These are phyloP conservation scores for Plasmopara halstedii DNA, from an alignment of 352 stramenopile genomes.

Conservation along the genomic window DNA sequence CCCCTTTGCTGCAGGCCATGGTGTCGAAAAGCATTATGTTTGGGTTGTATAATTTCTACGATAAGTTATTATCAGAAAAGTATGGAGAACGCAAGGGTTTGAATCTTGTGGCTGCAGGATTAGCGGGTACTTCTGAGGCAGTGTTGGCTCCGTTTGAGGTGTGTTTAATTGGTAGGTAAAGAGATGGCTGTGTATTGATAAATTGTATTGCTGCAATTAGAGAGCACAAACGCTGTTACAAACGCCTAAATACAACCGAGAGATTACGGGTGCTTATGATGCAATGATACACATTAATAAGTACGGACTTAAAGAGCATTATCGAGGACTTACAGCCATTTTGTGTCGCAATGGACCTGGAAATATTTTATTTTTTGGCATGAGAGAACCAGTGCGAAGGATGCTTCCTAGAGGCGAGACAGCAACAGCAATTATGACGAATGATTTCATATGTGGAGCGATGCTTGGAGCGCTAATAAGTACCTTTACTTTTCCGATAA, in stretches of 20 bases:
- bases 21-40: constrained; percentile 89
- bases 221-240: constrained; percentile 81
- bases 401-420: constrained; percentile 48
- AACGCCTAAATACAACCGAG: constrained; percentile 79
- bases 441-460: constrained; percentile 81
- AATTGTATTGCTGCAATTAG: constrained; percentile 15
- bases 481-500: constrained; percentile 79
- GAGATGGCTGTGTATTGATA: neutral
- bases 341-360: constrained; percentile 76
- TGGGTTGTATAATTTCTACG: constrained; percentile 84
- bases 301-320: constrained; percentile 73
- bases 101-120: constrained; percentile 48
- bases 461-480: constrained; percentile 80
- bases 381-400: constrained; percentile 66
- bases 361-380: constrained; percentile 82
- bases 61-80: constrained; percentile 39
- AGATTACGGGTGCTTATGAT: constrained; percentile 71
- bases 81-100: constrained; percentile 38
- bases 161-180: neutral
- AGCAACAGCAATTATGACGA: constrained; percentile 34
- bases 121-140: constrained; percentile 77
- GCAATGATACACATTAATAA: constrained; percentile 75
- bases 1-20: constrained; percentile 74
- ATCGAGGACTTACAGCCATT: constrained; percentile 72
- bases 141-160: constrained; percentile 84